A percentile compares a stretch with the other conserved stretches of the same genome.
Conservation (phyloP, 2,329 filamentous ascomycete genomes). For the Xylaria multiplex region DNA sequence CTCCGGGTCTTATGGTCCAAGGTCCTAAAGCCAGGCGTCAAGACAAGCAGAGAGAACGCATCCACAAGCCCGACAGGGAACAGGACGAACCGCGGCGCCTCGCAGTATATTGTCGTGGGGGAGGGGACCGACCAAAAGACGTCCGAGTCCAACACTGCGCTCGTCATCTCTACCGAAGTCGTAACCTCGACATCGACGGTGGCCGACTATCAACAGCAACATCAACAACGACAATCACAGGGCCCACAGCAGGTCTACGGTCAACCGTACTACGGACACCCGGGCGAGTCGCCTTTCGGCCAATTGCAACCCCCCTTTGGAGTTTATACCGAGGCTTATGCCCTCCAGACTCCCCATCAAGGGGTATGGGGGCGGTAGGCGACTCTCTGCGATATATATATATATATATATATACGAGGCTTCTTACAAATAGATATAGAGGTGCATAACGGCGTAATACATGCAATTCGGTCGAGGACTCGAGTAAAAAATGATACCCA, state of each 20-base stretch:
- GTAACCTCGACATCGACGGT: constrained; percentile 20
- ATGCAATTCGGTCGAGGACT: constrained; percentile 1
- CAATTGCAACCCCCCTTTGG: constrained; percentile 28
- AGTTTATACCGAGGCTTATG: constrained; percentile 31
- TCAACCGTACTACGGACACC: constrained; percentile 4
- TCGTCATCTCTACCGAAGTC: constrained; percentile 33
- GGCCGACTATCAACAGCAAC: constrained; percentile 9
- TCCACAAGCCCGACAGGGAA: constrained; percentile 19
- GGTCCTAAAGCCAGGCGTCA: constrained; percentile 25
- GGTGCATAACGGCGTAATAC: constrained; percentile 13
- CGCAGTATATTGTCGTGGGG: constrained; percentile 28
- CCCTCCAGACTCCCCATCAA: constrained; percentile 28
- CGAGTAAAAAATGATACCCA: constrained; percentile 29
- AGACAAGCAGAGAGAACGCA: constrained; percentile 6
- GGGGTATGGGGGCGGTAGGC: constrained; percentile 27
- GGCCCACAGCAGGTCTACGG: constrained; percentile 5
- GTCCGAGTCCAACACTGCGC: constrained; percentile 8
- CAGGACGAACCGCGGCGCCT: constrained; percentile 25
- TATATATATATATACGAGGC: too few relatives aligned
- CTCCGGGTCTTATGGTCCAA: constrained; percentile 37
- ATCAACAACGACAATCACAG: constrained; percentile 3
- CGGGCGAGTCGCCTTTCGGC: constrained; percentile 1
- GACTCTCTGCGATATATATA: too few relatives aligned
- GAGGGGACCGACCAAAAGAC: constrained; percentile 24
- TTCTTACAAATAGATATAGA: not conserved